These are phyloP conservation scores for Colletotrichum navitas DNA, from an alignment of 2,329 filamentous ascomycete genomes.

Conservation along the genomic window DNA sequence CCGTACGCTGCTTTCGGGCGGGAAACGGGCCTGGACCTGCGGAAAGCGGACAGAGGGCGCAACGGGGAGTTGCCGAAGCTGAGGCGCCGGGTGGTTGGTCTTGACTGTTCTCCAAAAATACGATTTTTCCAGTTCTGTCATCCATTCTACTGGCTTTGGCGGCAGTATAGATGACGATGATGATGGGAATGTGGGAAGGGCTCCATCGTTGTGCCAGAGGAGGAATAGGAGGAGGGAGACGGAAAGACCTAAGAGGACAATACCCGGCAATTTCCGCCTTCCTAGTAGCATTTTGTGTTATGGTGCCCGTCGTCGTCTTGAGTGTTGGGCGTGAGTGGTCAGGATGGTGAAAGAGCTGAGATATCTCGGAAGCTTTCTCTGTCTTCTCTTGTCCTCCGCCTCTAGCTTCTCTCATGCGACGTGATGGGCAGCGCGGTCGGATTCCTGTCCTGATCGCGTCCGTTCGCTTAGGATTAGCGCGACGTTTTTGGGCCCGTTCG, in stretches of 20 bases:
- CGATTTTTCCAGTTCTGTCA: neutral
- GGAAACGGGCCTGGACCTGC: constrained; percentile 51
- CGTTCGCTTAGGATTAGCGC: neutral
- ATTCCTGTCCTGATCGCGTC: neutral
- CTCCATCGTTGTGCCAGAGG: constrained; percentile 26
- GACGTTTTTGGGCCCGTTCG: neutral
- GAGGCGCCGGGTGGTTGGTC: constrained; percentile 40
- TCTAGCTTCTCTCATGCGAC: constrained; percentile 49
- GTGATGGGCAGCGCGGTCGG: constrained; percentile 47
- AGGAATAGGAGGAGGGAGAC: constrained; percentile 28
- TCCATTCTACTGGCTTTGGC: constrained; percentile 19
- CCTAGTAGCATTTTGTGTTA: neutral
- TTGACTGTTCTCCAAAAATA: constrained; percentile 44
- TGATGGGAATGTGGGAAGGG: constrained; percentile 3
- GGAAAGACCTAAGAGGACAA: constrained; percentile 22
- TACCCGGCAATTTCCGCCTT: constrained; percentile 1
- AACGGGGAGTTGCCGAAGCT: constrained; percentile 50
- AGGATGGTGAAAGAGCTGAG: neutral
- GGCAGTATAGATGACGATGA: neutral
- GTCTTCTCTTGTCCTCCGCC: neutral
- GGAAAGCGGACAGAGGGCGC: constrained; percentile 48
- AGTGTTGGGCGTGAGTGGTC: neutral
- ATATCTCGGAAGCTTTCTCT: no score
- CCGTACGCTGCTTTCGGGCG: constrained; percentile 43
- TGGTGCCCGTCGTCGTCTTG: neutral